Conservation (phyloP, 73 alveolate species). For the Paramecium octaurelia region DNA sequence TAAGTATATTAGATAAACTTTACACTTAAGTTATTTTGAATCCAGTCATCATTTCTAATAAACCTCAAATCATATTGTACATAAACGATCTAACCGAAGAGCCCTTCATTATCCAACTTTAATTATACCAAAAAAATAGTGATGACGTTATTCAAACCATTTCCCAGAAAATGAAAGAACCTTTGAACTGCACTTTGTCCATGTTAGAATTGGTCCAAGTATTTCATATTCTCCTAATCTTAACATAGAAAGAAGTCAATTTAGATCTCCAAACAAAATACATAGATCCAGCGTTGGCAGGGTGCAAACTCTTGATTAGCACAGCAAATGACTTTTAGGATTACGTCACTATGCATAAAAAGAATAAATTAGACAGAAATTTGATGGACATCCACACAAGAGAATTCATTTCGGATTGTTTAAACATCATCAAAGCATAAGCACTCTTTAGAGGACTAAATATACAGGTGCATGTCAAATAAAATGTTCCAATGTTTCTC, state of each 20-base stretch:
- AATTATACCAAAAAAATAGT: background rate
- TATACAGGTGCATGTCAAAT: background rate
- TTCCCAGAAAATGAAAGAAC: background rate
- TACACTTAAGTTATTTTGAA: background rate
- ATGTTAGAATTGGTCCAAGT: conserved; percentile 20
- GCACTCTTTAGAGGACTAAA: conserved; percentile 5
- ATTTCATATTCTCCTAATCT: background rate
- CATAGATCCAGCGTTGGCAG: conserved; percentile 5
- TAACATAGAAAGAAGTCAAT: background rate
- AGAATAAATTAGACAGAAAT: background rate
- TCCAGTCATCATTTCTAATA: background rate
- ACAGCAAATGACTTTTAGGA: background rate
- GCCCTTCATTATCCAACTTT: background rate
- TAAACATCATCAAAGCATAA: background rate
- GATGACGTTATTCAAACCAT: background rate
- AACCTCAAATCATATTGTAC: background rate
- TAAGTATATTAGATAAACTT: background rate
- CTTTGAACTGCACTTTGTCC: background rate
- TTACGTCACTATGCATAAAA: background rate
- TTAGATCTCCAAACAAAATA: background rate
- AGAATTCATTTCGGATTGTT: background rate
- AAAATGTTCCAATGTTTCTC: background rate
- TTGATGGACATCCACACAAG: background rate
- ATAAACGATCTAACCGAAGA: background rate
- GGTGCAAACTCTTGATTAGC: background rate